Base-by-base conservation (phyloP, 768 basidiomycete genomes). In the Phlebiopsis flavidoalba region DNA sequence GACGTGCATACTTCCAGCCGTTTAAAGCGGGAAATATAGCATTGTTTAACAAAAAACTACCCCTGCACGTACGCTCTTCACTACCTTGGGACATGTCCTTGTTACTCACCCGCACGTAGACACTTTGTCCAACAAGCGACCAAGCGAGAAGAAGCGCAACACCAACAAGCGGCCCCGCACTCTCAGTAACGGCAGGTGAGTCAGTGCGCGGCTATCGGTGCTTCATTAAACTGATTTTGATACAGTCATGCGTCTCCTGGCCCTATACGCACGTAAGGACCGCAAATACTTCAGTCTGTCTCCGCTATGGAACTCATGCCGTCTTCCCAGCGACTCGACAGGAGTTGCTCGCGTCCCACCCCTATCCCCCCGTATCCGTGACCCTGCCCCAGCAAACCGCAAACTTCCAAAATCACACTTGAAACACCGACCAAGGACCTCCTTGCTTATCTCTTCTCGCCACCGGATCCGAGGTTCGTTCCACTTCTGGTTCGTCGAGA, bases 41-140 rank as follows among this genome's bases (percentile, higher is more conserved):
- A 94, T 69, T 95, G 93, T 73, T 74, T 86, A 62, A 82, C 87
- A 63, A 95, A 95, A 77, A 92, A 90, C 69, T 92, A 90, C 69
- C 87, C 91, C 49, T 95, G 93, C 91, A 94, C 93, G 92, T 93
- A 68, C 66, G 89, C 84, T 17, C 64, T 60, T 64, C 19, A 43
- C 60, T 65, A 61, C 61, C 51, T 56, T 53, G 60, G 57, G 54
- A 21, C 63, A 65, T 65, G 63, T 60, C 67, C 59, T 58, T 63
- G 62, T 67, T 49, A 50, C 54, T 59, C 47, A 63, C 64, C 60
- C 52, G 61, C 43, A 40, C 53, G 17, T 69, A 91, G 89, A 61
- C 88, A 93, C 70, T 86, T 76, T 69, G 87, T 92, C 26, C 91
- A 93, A 69, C 90, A 92, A 73, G 88, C 87, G 19, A 93, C 91